Evolutionary conservation across 768 basidiomycete species (phyloP).

Genomic region (Boletus speciosus): DNA sequence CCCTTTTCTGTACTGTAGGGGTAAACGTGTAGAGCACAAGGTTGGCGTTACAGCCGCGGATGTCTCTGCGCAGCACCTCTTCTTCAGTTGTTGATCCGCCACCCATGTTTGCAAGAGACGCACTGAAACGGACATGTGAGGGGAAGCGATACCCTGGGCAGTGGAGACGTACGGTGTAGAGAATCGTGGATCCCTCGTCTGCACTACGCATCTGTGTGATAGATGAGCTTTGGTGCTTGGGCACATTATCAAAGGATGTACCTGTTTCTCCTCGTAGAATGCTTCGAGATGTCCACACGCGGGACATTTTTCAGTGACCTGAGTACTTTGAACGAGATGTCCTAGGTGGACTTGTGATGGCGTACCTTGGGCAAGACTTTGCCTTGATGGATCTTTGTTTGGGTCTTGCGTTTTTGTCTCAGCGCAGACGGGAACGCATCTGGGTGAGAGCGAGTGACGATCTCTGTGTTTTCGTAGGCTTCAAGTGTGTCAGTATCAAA

Average conservation of each 20-base stretch:
- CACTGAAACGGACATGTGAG: conserved; percentile 47
- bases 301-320: conserved; percentile 91
- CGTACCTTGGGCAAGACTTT: conserved; percentile 66
- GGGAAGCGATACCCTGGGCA: background rate
- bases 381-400: conserved; percentile 73
- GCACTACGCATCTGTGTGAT: conserved; percentile 70
- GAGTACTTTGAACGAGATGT: background rate
- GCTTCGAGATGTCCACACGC: conserved; percentile 82
- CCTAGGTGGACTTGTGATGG: conserved; percentile 30
- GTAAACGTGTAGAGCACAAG: conserved; percentile 29
- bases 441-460: conserved; percentile 86
- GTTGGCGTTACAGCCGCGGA: background rate
- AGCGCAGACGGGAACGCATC: conserved; percentile 92
- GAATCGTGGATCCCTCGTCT: conserved; percentile 91
- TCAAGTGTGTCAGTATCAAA: background rate
- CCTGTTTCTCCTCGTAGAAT: conserved; percentile 87
- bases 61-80: background rate
- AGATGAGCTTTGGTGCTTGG: background rate
- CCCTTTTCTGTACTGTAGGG: conserved; percentile 55
- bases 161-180: conserved; percentile 76
- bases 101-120: conserved; percentile 70
- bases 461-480: conserved; percentile 93
- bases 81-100: conserved; percentile 73
- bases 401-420: conserved; percentile 84
- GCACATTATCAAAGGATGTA: conserved; percentile 28